phyloP scores from a whole-genome alignment of 2,329 filamentous ascomycete species.

The Fusarium sp. region DNA sequence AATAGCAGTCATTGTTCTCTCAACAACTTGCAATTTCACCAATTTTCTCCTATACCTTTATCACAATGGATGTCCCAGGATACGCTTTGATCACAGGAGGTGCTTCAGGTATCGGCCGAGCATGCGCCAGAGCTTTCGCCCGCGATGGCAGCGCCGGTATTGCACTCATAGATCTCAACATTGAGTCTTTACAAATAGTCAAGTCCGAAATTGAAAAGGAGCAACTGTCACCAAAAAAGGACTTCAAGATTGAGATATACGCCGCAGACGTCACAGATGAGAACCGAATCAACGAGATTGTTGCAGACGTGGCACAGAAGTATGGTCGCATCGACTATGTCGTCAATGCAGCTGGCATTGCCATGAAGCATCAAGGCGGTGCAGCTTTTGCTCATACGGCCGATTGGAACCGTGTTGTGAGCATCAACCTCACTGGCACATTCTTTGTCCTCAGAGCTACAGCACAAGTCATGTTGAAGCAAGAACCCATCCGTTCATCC shows the following conservation, averaged over 20 bases:
- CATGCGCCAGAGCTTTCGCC: conserved; percentile 43
- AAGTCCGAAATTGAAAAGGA: conserved; percentile 36
- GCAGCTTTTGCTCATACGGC: conserved; percentile 47
- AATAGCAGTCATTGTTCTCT: fast-evolving
- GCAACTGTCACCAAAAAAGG: background rate
- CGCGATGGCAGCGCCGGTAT: conserved; percentile 43
- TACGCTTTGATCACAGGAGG: conserved; percentile 46
- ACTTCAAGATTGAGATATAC: conserved; percentile 9
- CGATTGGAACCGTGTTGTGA: conserved; percentile 53
- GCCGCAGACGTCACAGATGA: conserved; percentile 46
- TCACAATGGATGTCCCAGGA: conserved; percentile 42
- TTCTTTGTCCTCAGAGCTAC: conserved; percentile 53
- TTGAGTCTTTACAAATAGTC: conserved; percentile 21
- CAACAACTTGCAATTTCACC: fast-evolving
- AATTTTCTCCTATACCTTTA: fast-evolving
- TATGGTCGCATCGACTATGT: conserved; percentile 54
- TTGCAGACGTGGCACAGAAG: conserved; percentile 38
- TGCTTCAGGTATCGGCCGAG: conserved; percentile 46
- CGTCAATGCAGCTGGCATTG: conserved; percentile 53
- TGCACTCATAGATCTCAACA: conserved; percentile 42
- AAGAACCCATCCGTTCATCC: conserved; percentile 50
- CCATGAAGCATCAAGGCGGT: conserved; percentile 50
- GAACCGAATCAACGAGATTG: conserved; percentile 24
- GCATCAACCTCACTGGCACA: conserved; percentile 54
- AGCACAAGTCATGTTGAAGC: conserved; percentile 54